Evolutionary conservation across 164 flowering plant genomes (phyloP), one percentile per base, ranked within the genome.

Genomic region (Magnolia changhungtana): DNA sequence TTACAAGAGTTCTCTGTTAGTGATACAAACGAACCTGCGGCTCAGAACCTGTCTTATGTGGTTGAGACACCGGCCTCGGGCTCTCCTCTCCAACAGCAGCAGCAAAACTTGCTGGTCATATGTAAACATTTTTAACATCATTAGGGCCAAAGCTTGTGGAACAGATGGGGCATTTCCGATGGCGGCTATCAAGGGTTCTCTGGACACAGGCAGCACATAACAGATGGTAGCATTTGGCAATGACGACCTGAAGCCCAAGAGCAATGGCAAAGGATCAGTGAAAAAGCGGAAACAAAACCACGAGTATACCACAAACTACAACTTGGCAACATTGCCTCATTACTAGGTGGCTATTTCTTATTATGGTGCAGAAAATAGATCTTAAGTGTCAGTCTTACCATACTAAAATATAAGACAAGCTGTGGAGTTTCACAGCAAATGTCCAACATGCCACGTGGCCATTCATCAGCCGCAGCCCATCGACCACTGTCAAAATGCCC

Each of bases 161-260:
- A 82, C 98, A 96, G 0, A 79, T 76, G 24, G 92, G 91, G 76
- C 99, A 96, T 81, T 87, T 93, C 65, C 98, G 91, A 65, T 89
- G 94, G 21, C 97, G 96, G 74, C 78, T 80, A 77, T 83, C 97
- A 45, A 85, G 77, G 4, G 89, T 79, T 81, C 77, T 88, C 72
- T 92, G 97, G 24, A 93, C 82, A 58, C 99, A 96, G 16, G 87
- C 78, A 69, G 85, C 83, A 87, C 99, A 96, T 79, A 93, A 92
- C 69, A 96, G 87, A 78, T 96, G 99, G 86, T 86, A 96, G 89
- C 98, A 96, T 84, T 94, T 96, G 50, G 97, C 89, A 76, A 96
- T 90, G 64, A 94, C 98, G 78, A 96, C 99, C 99, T 96, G 94
- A 50, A 51, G 64, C 21, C 31, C 74, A 76, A 65, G 7, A 77